These are phyloP conservation scores for Cercospora zeina DNA, from an alignment of 2,329 filamentous ascomycete species.

Conservation along the genomic window DNA sequence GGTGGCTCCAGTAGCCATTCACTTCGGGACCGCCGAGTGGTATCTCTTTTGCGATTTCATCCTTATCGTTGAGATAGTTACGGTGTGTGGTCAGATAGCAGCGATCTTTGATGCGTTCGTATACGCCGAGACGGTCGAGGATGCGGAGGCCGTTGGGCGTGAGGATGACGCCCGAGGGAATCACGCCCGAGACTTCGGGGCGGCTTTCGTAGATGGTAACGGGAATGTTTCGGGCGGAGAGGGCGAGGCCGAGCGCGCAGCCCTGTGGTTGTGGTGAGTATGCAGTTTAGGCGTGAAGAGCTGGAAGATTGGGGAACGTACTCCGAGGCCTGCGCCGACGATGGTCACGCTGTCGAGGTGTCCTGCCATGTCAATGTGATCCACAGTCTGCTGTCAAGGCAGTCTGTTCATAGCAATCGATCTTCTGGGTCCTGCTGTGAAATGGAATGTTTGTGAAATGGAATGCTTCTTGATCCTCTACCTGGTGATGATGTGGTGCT, in stretches of 20 bases:
- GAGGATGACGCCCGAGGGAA: constrained; percentile 51
- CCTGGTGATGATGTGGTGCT: neutral
- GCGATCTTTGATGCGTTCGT: constrained; percentile 47
- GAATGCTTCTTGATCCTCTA: neutral
- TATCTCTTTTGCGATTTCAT: constrained; percentile 30
- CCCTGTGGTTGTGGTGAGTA: constrained; percentile 21
- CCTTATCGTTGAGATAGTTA: constrained; percentile 47
- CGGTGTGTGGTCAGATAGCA: constrained; percentile 57
- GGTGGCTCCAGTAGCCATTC: constrained; percentile 51
- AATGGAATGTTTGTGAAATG: neutral
- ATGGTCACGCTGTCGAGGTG: constrained; percentile 25
- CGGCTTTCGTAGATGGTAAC: constrained; percentile 32
- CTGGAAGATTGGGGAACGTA: constrained; percentile 1
- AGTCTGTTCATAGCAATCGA: neutral
- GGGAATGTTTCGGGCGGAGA: constrained; percentile 26
- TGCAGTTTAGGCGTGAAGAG: neutral
- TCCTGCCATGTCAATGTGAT: constrained; percentile 15
- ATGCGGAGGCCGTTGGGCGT: constrained; percentile 60
- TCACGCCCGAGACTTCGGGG: constrained; percentile 15
- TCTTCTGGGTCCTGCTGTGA: neutral
- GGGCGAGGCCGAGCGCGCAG: constrained; percentile 31
- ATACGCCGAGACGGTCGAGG: constrained; percentile 54
- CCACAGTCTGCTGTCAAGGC: neutral
- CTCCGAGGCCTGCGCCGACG: constrained; percentile 29
- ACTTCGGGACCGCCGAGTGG: constrained; percentile 38